phyloP scores from a whole-genome alignment of 2,329 filamentous ascomycete species.

The Ophiostoma himal-ulmi region DNA sequence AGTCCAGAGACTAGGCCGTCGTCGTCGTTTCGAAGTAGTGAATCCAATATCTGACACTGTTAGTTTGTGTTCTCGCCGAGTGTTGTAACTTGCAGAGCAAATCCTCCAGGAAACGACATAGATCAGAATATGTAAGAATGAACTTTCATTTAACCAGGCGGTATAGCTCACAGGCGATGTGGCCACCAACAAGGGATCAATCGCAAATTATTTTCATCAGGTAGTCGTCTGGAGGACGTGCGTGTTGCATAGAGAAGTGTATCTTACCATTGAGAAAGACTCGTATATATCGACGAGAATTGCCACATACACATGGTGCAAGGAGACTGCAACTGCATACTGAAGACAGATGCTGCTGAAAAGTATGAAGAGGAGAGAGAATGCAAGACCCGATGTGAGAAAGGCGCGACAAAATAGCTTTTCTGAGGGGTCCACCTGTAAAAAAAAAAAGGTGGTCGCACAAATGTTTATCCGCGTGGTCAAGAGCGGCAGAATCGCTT shows the following conservation, averaged over 20 bases:
- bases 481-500: neutral
- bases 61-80: neutral
- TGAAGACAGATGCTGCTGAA: neutral
- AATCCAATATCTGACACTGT: neutral
- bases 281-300: constrained; percentile 5
- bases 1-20: neutral
- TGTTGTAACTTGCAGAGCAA: neutral
- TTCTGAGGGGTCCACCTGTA: constrained; percentile 10
- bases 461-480: constrained; percentile 19
- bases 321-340: neutral
- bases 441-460: constrained; percentile 16
- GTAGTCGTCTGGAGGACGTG: constrained; percentile 29
- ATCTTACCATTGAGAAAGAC: constrained; percentile 18
- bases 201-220: constrained; percentile 95
- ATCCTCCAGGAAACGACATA: constrained; percentile 16
- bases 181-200: constrained; percentile 70
- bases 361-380: neutral
- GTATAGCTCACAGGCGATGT: constrained; percentile 78
- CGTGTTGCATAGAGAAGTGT: neutral
- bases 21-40: neutral
- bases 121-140: constrained; percentile 92
- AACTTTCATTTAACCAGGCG: constrained; percentile 69
- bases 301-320: neutral
- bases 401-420: constrained; percentile 14
- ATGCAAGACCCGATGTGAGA: neutral